Base-by-base conservation (phyloP, 2,329 filamentous ascomycete species). In the Albifimbria verrucaria region DNA sequence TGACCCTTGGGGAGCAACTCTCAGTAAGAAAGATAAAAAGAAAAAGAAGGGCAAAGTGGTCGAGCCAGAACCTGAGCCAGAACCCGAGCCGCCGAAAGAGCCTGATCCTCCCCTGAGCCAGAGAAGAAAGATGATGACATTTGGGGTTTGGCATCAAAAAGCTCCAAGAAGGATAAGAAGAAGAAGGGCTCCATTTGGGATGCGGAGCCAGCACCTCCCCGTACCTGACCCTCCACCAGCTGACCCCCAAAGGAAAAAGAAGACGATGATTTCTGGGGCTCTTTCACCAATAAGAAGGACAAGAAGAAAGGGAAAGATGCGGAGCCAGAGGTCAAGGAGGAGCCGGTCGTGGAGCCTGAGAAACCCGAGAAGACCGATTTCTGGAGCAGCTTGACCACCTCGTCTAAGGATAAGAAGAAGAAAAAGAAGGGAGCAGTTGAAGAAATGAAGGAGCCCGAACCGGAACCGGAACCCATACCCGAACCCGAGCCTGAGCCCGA, bases 1-100 rank as follows among this genome's bases (percentile, higher is more conserved):
- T 6, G 64, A 66, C 18, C 44, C 59, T 32, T 67, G 63, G 65
- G 59, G 58, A 42, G 57, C 62, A 28, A 67, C 65, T 57, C 53
- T 61, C 23, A 53, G 51, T n/a, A 71, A 70, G 54, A 67, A 63
- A 45, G 64, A 64, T n/a, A 61, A 61, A 54, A 63, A 67, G 55
- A 63, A 67, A 46, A 57, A 60, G 26, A 59, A 65, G 48, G 41
- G 52, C 53, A 48, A 48, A 18, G 15, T 17, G 5, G 22, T 36
- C 17, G 46, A 48, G 25, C 46, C 46, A 3, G 25, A 48, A 25
- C 46, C 44, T n/a, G 44, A 47, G 26, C 44, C 44, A 7, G 44
- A 47, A 18, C 44, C 24, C 18, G 24, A 58, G 20, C 50, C 55
- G 21, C 55, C 57, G 21, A 54, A 54, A 7, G 57, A 61, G 17